These are phyloP conservation scores for Naganishia kalamii DNA, from an alignment of 768 basidiomycete genomes.

Conservation along the genomic window DNA sequence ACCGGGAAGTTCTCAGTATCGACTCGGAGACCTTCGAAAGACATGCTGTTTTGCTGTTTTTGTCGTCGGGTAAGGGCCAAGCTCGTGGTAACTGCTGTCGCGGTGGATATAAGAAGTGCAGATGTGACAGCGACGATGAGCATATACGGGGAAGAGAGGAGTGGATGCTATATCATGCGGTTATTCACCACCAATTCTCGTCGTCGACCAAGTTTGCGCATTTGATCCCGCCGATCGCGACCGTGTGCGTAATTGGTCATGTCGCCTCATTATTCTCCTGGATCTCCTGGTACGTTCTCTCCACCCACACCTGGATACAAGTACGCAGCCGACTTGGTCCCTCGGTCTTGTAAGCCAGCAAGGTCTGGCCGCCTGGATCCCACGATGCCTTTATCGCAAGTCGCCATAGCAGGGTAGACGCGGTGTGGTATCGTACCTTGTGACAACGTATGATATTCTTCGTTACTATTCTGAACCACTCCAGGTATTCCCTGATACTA, in stretches of 20 bases:
- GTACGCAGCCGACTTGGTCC: no score
- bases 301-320: no score
- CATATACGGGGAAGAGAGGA: background rate
- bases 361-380: no score
- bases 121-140: background rate
- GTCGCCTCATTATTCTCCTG: no score
- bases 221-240: background rate
- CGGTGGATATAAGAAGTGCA: background rate
- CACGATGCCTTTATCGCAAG: no score
- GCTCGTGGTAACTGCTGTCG: background rate
- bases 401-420: no score
- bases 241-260: background rate
- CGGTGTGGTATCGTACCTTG: no score
- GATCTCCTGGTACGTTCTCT: no score
- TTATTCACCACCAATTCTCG: background rate
- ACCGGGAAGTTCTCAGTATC: conserved; percentile 11
- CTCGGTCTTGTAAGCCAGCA: no score
- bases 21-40: conserved; percentile 8
- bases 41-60: background rate
- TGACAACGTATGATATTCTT: no score
- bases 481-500: no score
- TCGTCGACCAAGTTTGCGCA: background rate
- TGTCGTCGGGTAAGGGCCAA: background rate
- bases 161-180: background rate
- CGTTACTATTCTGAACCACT: no score